Percentiles rank a stretch among this genome's conserved stretches.
These are phyloP conservation scores for Apostasia ramifera DNA, from an alignment of 106 monocot species.

Conservation along the genomic window DNA sequence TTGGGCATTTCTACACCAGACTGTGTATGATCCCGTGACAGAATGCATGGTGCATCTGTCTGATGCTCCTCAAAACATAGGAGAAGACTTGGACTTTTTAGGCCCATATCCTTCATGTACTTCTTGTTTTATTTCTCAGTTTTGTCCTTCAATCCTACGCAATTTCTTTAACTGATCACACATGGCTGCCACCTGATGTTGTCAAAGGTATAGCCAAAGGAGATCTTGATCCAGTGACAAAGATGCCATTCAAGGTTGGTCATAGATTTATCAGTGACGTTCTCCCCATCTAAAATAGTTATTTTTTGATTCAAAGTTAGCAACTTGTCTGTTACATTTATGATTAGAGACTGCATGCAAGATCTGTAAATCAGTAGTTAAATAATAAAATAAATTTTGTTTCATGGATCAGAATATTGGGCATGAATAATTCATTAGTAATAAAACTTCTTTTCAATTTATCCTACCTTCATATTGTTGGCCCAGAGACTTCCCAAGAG, in stretches of 20 bases:
- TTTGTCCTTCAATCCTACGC: background rate
- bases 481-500: too few relatives aligned
- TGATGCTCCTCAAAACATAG: slow-evolving; percentile 36
- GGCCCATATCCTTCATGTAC: slow-evolving; percentile 92
- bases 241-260: slow-evolving; percentile 75
- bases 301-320: background rate
- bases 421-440: background rate
- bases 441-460: background rate
- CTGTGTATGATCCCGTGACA: slow-evolving; percentile 78
- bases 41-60: slow-evolving; percentile 71
- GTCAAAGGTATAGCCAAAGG: slow-evolving; percentile 85
- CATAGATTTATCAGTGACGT: background rate
- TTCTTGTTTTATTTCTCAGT: slow-evolving; percentile 6
- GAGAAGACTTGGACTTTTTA: slow-evolving; percentile 71
- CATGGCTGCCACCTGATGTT: slow-evolving; percentile 59
- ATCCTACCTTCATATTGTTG: too few relatives aligned
- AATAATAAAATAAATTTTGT: background rate
- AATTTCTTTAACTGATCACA: slow-evolving; percentile 47
- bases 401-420: background rate
- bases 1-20: slow-evolving; percentile 82
- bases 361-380: background rate
- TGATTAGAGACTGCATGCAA: background rate
- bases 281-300: background rate
- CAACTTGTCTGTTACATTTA: background rate
- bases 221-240: slow-evolving; percentile 82